Evolutionary conservation across 495 filamentous ascomycete genomes (phyloP).

Genomic region (Neurospora sp.): DNA sequence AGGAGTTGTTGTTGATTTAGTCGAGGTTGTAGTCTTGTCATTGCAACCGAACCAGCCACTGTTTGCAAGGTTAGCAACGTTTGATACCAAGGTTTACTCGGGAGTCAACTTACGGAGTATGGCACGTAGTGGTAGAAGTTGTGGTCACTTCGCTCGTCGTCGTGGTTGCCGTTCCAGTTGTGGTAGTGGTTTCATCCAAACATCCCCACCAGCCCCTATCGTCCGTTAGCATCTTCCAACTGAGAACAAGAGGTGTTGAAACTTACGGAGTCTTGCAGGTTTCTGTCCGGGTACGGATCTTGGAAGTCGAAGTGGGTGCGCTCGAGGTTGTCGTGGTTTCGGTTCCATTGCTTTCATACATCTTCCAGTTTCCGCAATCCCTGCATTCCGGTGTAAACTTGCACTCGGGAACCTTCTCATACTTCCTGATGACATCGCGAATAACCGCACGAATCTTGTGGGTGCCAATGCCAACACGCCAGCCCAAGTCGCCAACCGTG

Average conservation of each 20-base stretch:
- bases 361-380: slow-evolving; percentile 92
- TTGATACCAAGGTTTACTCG: slow-evolving; percentile 27
- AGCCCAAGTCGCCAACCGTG: slow-evolving; percentile 78
- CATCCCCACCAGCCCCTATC: slow-evolving; percentile 63
- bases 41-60: slow-evolving; percentile 63
- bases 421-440: slow-evolving; percentile 69
- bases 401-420: slow-evolving; percentile 70
- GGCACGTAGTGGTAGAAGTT: slow-evolving; percentile 44
- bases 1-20: slow-evolving; percentile 21
- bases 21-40: slow-evolving; percentile 32
- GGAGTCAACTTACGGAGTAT: slow-evolving; percentile 33
- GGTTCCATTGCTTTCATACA: slow-evolving; percentile 79
- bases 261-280: slow-evolving; percentile 71
- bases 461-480: slow-evolving; percentile 74
- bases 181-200: slow-evolving; percentile 51
- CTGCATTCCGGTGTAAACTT: slow-evolving; percentile 61
- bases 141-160: slow-evolving; percentile 38
- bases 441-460: slow-evolving; percentile 84
- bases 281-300: slow-evolving; percentile 60
- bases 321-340: slow-evolving; percentile 58
- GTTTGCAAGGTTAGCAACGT: slow-evolving; percentile 44
- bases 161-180: slow-evolving; percentile 31
- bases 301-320: slow-evolving; percentile 42
- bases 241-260: not conserved
- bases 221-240: slow-evolving; percentile 3